Base-by-base conservation (phyloP, 2,329 filamentous ascomycete species). In the Cordyceps cateniannulata region DNA sequence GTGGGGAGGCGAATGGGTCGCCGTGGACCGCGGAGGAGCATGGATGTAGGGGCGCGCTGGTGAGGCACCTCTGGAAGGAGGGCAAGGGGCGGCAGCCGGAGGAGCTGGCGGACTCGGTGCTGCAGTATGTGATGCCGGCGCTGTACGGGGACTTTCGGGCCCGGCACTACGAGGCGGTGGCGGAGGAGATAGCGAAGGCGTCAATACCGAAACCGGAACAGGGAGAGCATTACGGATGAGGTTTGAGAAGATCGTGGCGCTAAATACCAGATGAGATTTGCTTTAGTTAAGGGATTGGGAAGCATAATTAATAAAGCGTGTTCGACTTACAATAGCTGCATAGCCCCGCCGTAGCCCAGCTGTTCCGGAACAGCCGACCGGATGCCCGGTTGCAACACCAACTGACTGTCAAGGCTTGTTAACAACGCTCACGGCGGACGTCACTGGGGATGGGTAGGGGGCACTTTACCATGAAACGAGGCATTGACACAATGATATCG, bases 1-100 rank as follows among this genome's bases (percentile, higher is more conserved):
- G 47, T 32, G 38, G 32, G 18, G 56, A 59, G 56, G 56, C 56
- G 10, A 51, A 59, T 18, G 56, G 54, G 20, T 58, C 54, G 27
- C 54, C 54, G 32, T 49, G 54, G 54, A 57, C 44, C 0, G 44
- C 29, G 27, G 32, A 24, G n/a, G 29, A 59, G 47, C 44, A 57
- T 16, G 56, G 47, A 0, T 59, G 56, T 24, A 35, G 56, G n/a
- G 56, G 56, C 24, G 45, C 56, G 2, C 35, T 59, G 45, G 47
- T 59, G 5, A 10, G 47, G 2, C 56, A 59, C 25, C 56, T 59
- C 10, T 51, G 56, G 47, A 8, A 16, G 9, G 20, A 51, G 8
- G 56, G 47, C 47, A 59, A 59, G 32, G 47, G 47, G 1, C 32
- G 47, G 10, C 56, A 59, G 35, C 32, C 45, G 4, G 47, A 51